A percentile compares a stretch with the other conserved stretches of the same genome.
These are phyloP conservation scores for Raddia guianensis DNA, from an alignment of 176 grass and related monocot species.

Conservation along the genomic window DNA sequence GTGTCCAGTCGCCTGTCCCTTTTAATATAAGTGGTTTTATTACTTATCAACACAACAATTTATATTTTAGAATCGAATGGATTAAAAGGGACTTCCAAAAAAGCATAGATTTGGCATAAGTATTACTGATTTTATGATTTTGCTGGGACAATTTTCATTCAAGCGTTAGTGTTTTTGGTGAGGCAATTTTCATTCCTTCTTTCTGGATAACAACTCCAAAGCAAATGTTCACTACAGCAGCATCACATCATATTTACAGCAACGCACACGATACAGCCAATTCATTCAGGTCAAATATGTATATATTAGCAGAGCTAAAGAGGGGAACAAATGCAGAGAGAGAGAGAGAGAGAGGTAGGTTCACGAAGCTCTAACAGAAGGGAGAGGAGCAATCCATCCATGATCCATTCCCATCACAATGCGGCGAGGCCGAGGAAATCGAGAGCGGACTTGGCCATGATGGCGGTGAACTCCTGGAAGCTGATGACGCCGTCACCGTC, in stretches of 20 bases:
- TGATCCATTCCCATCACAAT: constrained; percentile 33
- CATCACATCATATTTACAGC: constrained; percentile 39
- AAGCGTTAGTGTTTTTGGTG: not conserved
- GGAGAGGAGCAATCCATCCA: constrained; percentile 1
- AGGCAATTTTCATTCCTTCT: not conserved
- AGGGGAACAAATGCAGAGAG: constrained; percentile 3
- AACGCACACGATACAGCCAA: constrained; percentile 2
- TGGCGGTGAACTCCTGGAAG: constrained; percentile 63
- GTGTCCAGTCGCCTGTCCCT: too few species aligned
- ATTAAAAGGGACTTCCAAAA: too few species aligned
- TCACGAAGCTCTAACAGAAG: not conserved
- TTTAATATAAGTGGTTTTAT: too few species aligned
- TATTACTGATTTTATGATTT: too few species aligned
- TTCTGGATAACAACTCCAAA: not conserved
- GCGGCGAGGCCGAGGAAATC: constrained; percentile 67
- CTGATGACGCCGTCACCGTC: constrained; percentile 65
- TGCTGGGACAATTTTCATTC: not conserved
- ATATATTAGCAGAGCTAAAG: not conserved
- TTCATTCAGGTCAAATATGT: constrained; percentile 3
- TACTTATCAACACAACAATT: too few species aligned
- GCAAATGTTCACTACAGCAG: constrained; percentile 15
- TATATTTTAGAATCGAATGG: too few species aligned
- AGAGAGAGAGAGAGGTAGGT: not conserved
- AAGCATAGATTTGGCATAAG: too few species aligned
- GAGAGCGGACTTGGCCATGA: constrained; percentile 68